Conservation (phyloP, 1,139 yeast genomes). For the Lizanozyma gosingica region DNA sequence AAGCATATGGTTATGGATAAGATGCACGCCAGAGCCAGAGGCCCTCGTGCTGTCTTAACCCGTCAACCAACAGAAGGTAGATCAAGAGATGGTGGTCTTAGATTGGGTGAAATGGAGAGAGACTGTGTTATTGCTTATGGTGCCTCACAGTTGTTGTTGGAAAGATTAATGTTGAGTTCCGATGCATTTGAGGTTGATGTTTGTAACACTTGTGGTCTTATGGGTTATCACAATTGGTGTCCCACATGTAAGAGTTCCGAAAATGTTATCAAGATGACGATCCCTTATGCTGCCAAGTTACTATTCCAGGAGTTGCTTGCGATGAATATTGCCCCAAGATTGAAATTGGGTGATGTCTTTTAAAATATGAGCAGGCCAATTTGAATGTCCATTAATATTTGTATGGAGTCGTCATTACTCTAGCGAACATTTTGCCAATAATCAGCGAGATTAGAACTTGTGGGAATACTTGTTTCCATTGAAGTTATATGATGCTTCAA, state of each 20-base stretch:
- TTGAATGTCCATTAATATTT: no score
- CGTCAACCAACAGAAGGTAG: slow-evolving; percentile 99
- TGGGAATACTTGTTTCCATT: no score
- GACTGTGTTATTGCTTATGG: slow-evolving; percentile 99
- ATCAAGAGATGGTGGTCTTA: slow-evolving; percentile 97
- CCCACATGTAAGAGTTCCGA: slow-evolving; percentile 88
- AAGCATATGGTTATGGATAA: slow-evolving; percentile 99
- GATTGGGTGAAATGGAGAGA: slow-evolving; percentile 99
- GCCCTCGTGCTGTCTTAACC: slow-evolving; percentile 96
- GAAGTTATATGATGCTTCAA: no score
- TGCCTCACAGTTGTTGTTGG: slow-evolving; percentile 88
- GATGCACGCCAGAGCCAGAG: slow-evolving; percentile 99
- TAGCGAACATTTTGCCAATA: no score
- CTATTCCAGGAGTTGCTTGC: slow-evolving; percentile 92
- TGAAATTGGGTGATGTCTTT: slow-evolving; percentile 82
- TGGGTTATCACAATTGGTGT: slow-evolving; percentile 98
- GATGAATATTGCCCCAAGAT: slow-evolving; percentile 96
- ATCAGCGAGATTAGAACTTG: no score
- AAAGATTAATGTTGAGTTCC: slow-evolving; percentile 91
- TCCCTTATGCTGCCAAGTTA: slow-evolving; percentile 95
- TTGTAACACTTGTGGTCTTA: slow-evolving; percentile 91
- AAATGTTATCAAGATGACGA: slow-evolving; percentile 83
- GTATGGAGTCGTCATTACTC: no score
- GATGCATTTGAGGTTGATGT: slow-evolving; percentile 97
- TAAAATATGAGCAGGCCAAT: no score